Percentiles rank a stretch among this genome's conserved stretches.
phyloP scores from a whole-genome alignment of 78 protist genomes.

The Pelomyxa schiedti region DNA sequence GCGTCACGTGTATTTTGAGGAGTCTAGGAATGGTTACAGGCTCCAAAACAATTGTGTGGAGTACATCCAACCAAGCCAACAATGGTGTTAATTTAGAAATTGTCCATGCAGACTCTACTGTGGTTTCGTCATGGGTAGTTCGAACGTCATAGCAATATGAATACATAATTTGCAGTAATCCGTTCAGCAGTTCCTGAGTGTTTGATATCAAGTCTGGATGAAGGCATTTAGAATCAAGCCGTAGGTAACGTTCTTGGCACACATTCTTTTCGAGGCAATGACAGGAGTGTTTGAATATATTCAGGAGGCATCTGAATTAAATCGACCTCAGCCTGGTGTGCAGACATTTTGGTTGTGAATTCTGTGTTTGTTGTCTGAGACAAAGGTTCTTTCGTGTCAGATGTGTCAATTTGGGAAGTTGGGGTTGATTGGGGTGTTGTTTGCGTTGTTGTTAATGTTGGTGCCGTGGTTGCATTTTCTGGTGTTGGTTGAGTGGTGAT shows the following conservation, averaged over 20 bases:
- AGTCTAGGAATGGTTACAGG: not conserved
- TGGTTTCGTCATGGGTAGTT: constrained; percentile 20
- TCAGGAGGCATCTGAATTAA: not conserved
- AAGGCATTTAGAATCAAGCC: too few species aligned
- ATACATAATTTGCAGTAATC: constrained; percentile 13
- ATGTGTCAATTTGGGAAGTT: too few species aligned
- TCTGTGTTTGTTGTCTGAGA: too few species aligned
- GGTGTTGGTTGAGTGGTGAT: too few species aligned
- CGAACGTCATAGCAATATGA: constrained; percentile 22
- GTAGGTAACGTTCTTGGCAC: too few species aligned
- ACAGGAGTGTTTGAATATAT: not conserved
- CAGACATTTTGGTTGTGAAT: too few species aligned
- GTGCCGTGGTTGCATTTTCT: too few species aligned
- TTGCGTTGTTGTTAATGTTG: too few species aligned
- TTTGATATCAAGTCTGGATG: not conserved
- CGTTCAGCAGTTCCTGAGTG: not conserved
- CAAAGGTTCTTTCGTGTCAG: too few species aligned
- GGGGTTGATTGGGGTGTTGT: too few species aligned
- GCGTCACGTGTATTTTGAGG: not conserved
- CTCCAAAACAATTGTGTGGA: not conserved
- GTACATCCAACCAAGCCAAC: not conserved
- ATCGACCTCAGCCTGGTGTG: too few species aligned
- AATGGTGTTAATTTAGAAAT: not conserved
- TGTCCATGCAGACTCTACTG: constrained; percentile 27
- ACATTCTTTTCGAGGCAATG: not conserved